Percentiles rank a stretch among this genome's conserved stretches.
phyloP scores from a whole-genome alignment of 345 rosid genomes.

The Odontarrhena argentea region DNA sequence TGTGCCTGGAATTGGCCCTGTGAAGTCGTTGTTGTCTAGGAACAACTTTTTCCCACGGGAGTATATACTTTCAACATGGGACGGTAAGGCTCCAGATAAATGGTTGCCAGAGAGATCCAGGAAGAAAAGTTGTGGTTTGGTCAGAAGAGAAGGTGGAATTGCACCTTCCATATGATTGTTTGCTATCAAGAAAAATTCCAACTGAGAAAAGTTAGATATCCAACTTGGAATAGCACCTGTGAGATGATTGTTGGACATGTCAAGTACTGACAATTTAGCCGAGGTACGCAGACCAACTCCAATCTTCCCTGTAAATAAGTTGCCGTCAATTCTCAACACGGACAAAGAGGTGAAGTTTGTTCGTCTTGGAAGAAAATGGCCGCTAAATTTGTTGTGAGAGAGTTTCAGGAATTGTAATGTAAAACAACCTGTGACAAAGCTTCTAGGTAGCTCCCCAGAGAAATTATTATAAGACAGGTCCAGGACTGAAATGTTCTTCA shows the following conservation, averaged over 20 bases:
- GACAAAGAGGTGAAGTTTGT: neutral
- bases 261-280: neutral
- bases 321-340: neutral
- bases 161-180: no score
- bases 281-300: slow-evolving; percentile 12
- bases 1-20: neutral
- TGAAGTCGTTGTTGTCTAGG: neutral
- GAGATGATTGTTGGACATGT: slow-evolving; percentile 7
- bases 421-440: neutral
- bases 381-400: slow-evolving; percentile 20
- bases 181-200: no score
- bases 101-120: no score
- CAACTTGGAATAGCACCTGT: slow-evolving; percentile 13
- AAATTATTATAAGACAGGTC: slow-evolving; percentile 28
- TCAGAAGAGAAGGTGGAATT: no score
- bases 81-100: no score
- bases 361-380: neutral
- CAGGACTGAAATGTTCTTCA: slow-evolving; percentile 2
- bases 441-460: slow-evolving; percentile 16
- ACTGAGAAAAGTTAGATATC: no score
- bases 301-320: slow-evolving; percentile 9
- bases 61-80: no score
- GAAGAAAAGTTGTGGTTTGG: no score
- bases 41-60: no score
- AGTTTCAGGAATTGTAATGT: neutral